Base-by-base conservation (phyloP, 2,329 filamentous ascomycete species). In the Cladophialophora chaetospira region DNA sequence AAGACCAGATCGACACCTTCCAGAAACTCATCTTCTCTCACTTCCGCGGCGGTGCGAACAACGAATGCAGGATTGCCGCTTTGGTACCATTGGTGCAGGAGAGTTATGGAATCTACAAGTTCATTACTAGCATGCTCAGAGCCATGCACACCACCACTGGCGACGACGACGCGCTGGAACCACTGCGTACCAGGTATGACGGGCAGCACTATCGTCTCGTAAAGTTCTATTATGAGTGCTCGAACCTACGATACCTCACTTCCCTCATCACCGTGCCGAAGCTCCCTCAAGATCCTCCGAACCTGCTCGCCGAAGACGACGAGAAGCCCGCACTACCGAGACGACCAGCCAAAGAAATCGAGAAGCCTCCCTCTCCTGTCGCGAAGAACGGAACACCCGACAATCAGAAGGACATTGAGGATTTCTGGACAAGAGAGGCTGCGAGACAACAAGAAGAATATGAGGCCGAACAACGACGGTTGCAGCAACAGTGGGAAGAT, bases 51-150 rank as follows among this genome's bases (percentile, higher is more conserved):
- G 89, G 92, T 23, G 87, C 88, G 45, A 96, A 96, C 76, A 99
- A 97, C 69, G 94, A 99, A 73, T 97, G 93, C 73, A 84, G 93
- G 61, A 99, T 99, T 68, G 95, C 93, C 11, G 90, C 94, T 1
- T 77, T 99, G 51, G 92, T 97, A 19, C 91, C 92, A 2, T 78
- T 99, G 40, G 94, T 99, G 2, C 91, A 96, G 71, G 94, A 99
- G 78, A 97, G 91, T 72, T 99, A 97, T 74, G 94, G 94, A 45
- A 97, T 99, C 66, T 99, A 99, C 81, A 97, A 97, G 75, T 99
- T 99, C 72, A 92, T 97, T 64, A 99, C 94, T 0, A 99, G 94
- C 87, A 99, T 99, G 94, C 77, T 99, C 61, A 85, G 94, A 54
- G 94, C 94, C 13, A 97, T 99, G 92, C 93, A 99, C 72, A 93